Percentiles rank a stretch among this genome's conserved stretches.
These are phyloP conservation scores for Spergularia marina DNA, from an alignment of 148 eudicot species.

Conservation along the genomic window DNA sequence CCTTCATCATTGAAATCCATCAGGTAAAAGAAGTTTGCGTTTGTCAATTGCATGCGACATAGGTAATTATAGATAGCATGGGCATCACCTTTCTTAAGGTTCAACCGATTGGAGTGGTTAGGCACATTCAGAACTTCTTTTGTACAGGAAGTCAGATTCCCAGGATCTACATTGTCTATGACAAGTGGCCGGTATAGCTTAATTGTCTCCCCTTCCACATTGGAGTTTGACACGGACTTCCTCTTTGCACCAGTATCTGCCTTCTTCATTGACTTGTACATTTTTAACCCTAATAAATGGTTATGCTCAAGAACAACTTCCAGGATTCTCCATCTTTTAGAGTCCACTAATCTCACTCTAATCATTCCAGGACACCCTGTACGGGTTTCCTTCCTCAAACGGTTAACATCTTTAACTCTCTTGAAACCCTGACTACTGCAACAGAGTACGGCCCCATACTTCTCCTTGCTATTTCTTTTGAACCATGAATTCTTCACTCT, in stretches of 20 bases:
- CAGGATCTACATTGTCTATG: slow-evolving; percentile 46
- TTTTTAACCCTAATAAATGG: slow-evolving; percentile 52
- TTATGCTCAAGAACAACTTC: slow-evolving; percentile 71
- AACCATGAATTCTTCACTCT: slow-evolving; percentile 88
- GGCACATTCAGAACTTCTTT: slow-evolving; percentile 35
- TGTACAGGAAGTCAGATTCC: slow-evolving; percentile 30
- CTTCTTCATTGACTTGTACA: slow-evolving; percentile 44
- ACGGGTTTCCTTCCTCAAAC: slow-evolving; percentile 69
- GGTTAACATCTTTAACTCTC: slow-evolving; percentile 65
- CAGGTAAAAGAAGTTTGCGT: slow-evolving; percentile 71
- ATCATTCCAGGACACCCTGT: slow-evolving; percentile 82
- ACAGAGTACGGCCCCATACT: slow-evolving; percentile 89
- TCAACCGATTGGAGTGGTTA: slow-evolving; percentile 40
- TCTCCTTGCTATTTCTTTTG: slow-evolving; percentile 77
- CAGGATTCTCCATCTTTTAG: slow-evolving; percentile 66
- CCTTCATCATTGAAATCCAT: slow-evolving; percentile 68
- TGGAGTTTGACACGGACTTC: slow-evolving; percentile 33
- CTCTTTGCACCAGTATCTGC: slow-evolving; percentile 37
- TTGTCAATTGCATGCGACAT: slow-evolving; percentile 67
- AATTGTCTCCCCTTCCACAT: slow-evolving; percentile 43
- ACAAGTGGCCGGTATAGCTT: slow-evolving; percentile 65
- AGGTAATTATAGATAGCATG: slow-evolving; percentile 68
- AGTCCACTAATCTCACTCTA: slow-evolving; percentile 58
- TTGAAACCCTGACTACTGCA: slow-evolving; percentile 89
- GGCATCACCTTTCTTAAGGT: slow-evolving; percentile 64